A percentile compares a stretch with the other conserved stretches of the same genome.
Conservation (phyloP, 2,329 filamentous ascomycete species). For the Lachnellula hyalina region DNA sequence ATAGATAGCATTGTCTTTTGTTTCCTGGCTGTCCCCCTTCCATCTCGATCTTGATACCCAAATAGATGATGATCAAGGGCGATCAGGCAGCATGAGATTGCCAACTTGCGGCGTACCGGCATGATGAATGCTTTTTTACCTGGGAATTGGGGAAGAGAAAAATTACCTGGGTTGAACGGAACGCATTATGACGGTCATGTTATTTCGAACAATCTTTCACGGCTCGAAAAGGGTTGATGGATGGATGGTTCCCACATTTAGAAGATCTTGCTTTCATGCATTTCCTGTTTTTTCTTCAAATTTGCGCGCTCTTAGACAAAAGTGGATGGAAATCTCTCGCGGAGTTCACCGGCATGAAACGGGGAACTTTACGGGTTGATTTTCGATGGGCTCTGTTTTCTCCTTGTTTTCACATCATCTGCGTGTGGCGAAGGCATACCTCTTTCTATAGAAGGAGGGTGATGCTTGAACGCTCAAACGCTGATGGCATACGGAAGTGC, state of each 20-base stretch:
- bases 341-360: conserved; percentile 16
- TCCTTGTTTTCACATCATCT: conserved; percentile 25
- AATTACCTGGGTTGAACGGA: conserved; percentile 24
- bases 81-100: conserved; percentile 30
- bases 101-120: conserved; percentile 29
- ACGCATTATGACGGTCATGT: conserved; percentile 33
- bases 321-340: conserved; percentile 24
- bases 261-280: conserved; percentile 27
- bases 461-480: conserved; percentile 22
- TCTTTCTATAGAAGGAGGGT: conserved; percentile 10
- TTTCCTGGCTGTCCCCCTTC: conserved; percentile 26
- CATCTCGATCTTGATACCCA: conserved; percentile 28
- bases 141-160: conserved; percentile 19
- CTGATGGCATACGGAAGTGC: conserved; percentile 35
- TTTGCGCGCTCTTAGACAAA: conserved; percentile 25
- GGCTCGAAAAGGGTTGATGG: not conserved
- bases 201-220: conserved; percentile 22
- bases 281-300: conserved; percentile 23
- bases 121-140: conserved; percentile 26
- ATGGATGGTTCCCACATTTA: conserved; percentile 18
- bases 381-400: conserved; percentile 12
- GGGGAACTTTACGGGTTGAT: conserved; percentile 13
- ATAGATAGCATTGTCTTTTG: conserved; percentile 36
- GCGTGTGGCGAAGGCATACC: conserved; percentile 23
- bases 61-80: conserved; percentile 31